Base-by-base conservation (phyloP, 2,329 filamentous ascomycete species). In the Xylariaceae sp. region DNA sequence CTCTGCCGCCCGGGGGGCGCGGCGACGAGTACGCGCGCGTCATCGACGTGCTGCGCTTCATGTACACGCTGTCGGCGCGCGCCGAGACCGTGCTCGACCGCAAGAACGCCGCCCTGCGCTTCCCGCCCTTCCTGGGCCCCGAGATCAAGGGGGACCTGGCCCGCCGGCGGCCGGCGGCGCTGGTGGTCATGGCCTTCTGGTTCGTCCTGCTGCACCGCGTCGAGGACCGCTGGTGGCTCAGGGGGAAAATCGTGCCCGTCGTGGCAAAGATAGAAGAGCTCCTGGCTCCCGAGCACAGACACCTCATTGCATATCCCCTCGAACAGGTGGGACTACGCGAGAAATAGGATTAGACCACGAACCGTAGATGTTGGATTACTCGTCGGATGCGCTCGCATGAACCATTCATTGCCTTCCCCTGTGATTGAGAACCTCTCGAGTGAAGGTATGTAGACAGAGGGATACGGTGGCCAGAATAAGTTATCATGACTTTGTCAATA, bases 171-270 rank as follows among this genome's bases (percentile, higher is more conserved):
- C 40, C 42, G 14, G 36, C 41, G 25, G 42, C 50, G 18, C 39
- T 53, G 13, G 36, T 52, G 4, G n/a, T 52, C 2, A 44, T 49
- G 44, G 44, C 43, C 2, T 51, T 41, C 28, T 52, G 50, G 50
- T 48, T 46, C 26, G 40, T 51, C 5, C 32, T 53, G 30, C 24
- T 51, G 13, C 27, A 47, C 19, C 40, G 50, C 4, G 36, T 46
- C 9, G 41, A 49, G 32, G 32, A 40, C 8, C 37, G 42, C 27
- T 51, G 48, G 45, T 49, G 44, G 43, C 38, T 47, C 1, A 37
- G 35, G 31, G 42, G 38, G 2, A 36, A 33, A 18, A 37, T 46
- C 2, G 19, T 26, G 12, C 45, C 45, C 14, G 26, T 48, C 14
- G 23, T 45, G 17, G 17, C 33, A 3, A 35, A 39, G 32, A 45